phyloP scores from a whole-genome alignment of 2,329 filamentous ascomycete species.

The Aspergillus sp. region DNA sequence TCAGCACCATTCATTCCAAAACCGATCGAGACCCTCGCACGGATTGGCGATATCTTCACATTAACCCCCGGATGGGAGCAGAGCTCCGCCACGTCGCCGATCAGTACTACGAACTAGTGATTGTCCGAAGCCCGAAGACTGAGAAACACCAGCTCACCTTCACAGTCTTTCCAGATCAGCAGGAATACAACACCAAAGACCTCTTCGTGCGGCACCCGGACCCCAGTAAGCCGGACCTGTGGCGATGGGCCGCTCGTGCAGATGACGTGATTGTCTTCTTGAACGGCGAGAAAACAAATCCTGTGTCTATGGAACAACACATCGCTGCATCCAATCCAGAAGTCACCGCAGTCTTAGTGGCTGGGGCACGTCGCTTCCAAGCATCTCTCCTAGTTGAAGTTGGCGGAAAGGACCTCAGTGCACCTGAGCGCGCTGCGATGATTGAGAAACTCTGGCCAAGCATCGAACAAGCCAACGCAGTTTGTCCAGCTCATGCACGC shows the following conservation, averaged over 20 bases:
- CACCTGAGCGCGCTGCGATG: conserved; percentile 15
- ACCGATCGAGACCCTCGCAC: conserved; percentile 22
- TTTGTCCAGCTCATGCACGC: conserved; percentile 31
- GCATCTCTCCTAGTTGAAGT: conserved; percentile 28
- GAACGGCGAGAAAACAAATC: conserved; percentile 29
- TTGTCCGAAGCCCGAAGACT: conserved; percentile 25
- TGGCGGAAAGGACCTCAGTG: background rate
- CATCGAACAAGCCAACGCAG: conserved; percentile 33
- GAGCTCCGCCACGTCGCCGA: conserved; percentile 27
- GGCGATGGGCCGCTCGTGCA: conserved; percentile 17
- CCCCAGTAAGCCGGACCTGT: conserved; percentile 15
- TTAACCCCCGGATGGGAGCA: conserved; percentile 31
- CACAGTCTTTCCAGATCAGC: conserved; percentile 31
- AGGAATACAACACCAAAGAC: conserved; percentile 39
- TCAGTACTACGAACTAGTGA: conserved; percentile 37
- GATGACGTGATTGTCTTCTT: conserved; percentile 30
- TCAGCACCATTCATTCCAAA: conserved; percentile 19
- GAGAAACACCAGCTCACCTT: conserved; percentile 31
- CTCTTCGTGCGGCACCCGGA: conserved; percentile 34
- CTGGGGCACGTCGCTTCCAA: conserved; percentile 25
- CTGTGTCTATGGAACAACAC: conserved; percentile 27
- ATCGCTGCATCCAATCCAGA: conserved; percentile 17
- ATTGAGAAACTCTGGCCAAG: conserved; percentile 34
- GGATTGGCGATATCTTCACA: conserved; percentile 38
- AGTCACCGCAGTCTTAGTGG: conserved; percentile 20